A percentile compares a stretch with the other conserved stretches of the same genome.
Conservation (phyloP, 192 early-diverging fungal genomes). For the Polychytrium aggregatum region DNA sequence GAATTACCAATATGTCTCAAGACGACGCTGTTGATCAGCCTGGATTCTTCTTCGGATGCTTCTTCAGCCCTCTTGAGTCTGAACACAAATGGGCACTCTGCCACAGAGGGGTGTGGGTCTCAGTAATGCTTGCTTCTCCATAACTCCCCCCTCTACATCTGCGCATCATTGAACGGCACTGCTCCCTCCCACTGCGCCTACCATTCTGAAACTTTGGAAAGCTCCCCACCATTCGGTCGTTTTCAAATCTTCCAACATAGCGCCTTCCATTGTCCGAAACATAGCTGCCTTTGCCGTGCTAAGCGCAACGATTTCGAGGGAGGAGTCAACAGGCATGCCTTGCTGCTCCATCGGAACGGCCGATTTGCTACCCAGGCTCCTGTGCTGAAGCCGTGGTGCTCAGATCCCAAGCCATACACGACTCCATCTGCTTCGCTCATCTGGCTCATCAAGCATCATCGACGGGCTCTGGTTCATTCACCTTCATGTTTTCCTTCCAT, state of each 20-base stretch:
- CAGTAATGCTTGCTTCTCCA: no score
- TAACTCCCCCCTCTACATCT: no score
- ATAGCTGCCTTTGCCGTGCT: conserved; percentile 32
- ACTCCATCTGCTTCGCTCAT: no score
- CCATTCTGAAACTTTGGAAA: conserved; percentile 26
- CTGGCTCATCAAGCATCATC: neutral
- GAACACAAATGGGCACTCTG: conserved; percentile 25
- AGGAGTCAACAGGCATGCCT: no score
- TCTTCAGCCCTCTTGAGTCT: conserved; percentile 2
- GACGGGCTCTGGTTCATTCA: conserved; percentile 1
- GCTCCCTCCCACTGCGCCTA: neutral
- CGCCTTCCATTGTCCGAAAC: conserved; percentile 33
- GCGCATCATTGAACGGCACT: neutral
- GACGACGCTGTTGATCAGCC: conserved; percentile 27
- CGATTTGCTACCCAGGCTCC: no score
- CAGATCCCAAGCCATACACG: no score
- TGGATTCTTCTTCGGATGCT: conserved; percentile 13
- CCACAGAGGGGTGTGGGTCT: no score
- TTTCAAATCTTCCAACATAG: conserved; percentile 31
- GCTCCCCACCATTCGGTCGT: conserved; percentile 19
- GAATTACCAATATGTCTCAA: conserved; percentile 22
- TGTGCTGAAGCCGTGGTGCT: no score
- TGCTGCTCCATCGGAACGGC: no score
- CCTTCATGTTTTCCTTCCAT: conserved; percentile 42
- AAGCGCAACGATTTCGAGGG: neutral